Base-by-base conservation (phyloP, 2,329 filamentous ascomycete genomes). In the Exophiala bonariae region DNA sequence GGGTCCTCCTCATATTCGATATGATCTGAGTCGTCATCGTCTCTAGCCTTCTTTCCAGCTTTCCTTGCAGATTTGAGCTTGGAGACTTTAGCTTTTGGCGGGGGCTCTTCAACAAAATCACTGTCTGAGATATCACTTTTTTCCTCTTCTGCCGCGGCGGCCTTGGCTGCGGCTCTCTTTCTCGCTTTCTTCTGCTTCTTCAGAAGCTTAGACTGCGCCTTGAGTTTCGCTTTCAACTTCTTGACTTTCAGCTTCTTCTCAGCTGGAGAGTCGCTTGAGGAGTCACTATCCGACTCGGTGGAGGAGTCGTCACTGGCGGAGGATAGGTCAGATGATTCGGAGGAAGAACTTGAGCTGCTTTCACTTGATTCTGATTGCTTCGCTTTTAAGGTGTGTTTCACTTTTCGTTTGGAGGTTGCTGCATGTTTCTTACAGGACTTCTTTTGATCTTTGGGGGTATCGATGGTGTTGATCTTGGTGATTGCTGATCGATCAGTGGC, bases 1-100 rank as follows among this genome's bases (percentile, higher is more conserved):
- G 50, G 50, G 19, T 49, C 41, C 38, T 52, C 47, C 20, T 44
- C 39, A 33, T 44, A 47, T 20, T 50, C 48, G 32, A 50, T 43
- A 10, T 34, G 19, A 13, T 19, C 40, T 13, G 44, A 44, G 17
- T 47, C 43, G 3, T 47, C 48, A 8, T 31, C 23, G 31, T 32
- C 40, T 14, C 16, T 22, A 9, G 11, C 22, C 19, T 40, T 46
- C 39, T 41, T 44, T 18, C 41, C 37, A 13, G 43, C 14, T 23
- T 20, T 47, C 36, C 47, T 52, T 19, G 22, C 35, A 16, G 26
- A 5, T 26, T 42, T 47, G 18, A 34, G 19, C 34, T 38, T 41
- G 14, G 32, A 19, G 8, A 13, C 6, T 32, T 41, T 46, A 13
- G 28, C 38, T n/a, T 23, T 45, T 9, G 34, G 34, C 22, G 17